Percentiles rank a stretch among this genome's conserved stretches.
phyloP scores from a whole-genome alignment of 768 basidiomycete genomes.

The Leccinum uliginosum region DNA sequence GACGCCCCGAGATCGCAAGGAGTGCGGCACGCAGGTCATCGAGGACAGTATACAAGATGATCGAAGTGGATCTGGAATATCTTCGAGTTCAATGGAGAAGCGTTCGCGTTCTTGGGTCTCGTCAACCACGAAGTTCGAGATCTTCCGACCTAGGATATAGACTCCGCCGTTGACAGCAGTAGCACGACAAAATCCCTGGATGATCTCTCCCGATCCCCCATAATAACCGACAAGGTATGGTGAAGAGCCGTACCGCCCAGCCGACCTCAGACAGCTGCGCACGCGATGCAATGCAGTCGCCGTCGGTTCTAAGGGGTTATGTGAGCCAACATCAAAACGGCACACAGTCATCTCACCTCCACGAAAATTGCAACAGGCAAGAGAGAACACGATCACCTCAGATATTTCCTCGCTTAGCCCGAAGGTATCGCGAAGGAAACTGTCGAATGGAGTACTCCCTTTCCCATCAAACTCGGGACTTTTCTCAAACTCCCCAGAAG shows the following conservation, averaged over 20 bases:
- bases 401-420: constrained; percentile 54
- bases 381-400: constrained; percentile 65
- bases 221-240: constrained; percentile 95
- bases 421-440: constrained; percentile 65
- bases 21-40: constrained; percentile 29
- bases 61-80: constrained; percentile 54
- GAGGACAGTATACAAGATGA: constrained; percentile 56
- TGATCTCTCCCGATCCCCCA: constrained; percentile 87
- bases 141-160: constrained; percentile 61
- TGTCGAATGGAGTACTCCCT: constrained; percentile 51
- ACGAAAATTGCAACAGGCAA: constrained; percentile 63
- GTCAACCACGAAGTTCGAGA: constrained; percentile 30
- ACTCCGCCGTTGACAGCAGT: constrained; percentile 76
- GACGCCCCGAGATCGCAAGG: constrained; percentile 20
- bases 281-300: constrained; percentile 64
- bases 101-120: constrained; percentile 7
- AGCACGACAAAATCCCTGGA: constrained; percentile 86
- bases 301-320: constrained; percentile 51
- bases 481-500: constrained; percentile 68
- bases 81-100: constrained; percentile 51
- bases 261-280: constrained; percentile 67
- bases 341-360: constrained; percentile 42
- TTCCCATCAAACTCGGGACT: constrained; percentile 55
- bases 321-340: constrained; percentile 4
- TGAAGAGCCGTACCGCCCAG: constrained; percentile 82